Percentiles rank a stretch among this genome's conserved stretches.
Evolutionary conservation across 1,284 basidiomycete species (phyloP).

Genomic region (Cryptococcus sp.): DNA sequence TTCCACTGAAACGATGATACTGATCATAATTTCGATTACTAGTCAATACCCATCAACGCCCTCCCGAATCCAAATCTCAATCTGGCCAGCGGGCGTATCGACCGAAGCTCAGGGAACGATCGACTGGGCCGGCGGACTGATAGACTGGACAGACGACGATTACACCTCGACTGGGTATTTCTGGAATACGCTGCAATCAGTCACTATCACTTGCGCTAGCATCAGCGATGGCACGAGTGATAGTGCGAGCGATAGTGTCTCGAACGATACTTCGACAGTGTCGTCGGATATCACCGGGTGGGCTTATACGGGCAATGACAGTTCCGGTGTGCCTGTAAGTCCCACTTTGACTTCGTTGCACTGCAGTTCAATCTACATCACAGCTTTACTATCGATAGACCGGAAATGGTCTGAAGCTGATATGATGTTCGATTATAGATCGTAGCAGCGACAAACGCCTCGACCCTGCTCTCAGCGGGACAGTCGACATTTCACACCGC

Average conservation of each 20-base stretch:
- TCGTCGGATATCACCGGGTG: constrained; percentile 28
- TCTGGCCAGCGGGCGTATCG: constrained; percentile 76
- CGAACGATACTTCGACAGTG: constrained; percentile 2
- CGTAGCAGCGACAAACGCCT: not conserved
- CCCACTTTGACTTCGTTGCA: not conserved
- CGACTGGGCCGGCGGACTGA: constrained; percentile 74
- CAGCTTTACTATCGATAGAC: too few species aligned
- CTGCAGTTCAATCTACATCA: not conserved
- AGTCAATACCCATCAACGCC: constrained; percentile 70
- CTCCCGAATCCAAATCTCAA: constrained; percentile 71
- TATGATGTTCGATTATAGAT: not conserved
- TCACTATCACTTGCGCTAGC: constrained; percentile 37
- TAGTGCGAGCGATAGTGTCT: constrained; percentile 4
- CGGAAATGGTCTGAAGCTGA: not conserved
- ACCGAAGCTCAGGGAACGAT: constrained; percentile 66
- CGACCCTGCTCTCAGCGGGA: not conserved
- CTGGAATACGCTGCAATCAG: constrained; percentile 40
- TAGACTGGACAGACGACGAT: constrained; percentile 74
- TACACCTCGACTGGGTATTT: constrained; percentile 58
- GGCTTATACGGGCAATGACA: constrained; percentile 34
- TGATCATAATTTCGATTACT: not conserved
- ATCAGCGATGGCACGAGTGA: too few species aligned
- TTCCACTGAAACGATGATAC: too few species aligned
- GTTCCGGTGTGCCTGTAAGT: constrained; percentile 30
- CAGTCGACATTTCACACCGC: not conserved